These are phyloP conservation scores for Clarireedia homoeocarpa DNA, from an alignment of 2,329 filamentous ascomycete genomes.

Conservation along the genomic window DNA sequence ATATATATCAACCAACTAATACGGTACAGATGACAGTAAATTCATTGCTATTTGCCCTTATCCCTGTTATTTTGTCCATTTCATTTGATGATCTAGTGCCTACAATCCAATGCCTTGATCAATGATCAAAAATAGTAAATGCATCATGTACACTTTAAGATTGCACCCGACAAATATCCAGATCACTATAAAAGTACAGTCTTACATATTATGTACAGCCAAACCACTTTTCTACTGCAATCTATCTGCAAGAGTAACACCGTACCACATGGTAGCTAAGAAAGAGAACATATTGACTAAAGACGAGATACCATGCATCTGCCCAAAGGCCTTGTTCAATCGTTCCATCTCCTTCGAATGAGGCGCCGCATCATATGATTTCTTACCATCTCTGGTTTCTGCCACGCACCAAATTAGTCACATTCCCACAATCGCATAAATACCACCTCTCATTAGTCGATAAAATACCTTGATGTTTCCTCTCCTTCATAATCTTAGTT, in stretches of 20 bases:
- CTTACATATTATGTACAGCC: too few relatives aligned
- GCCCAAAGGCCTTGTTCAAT: conserved; percentile 71
- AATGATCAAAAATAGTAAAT: not conserved
- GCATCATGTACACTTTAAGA: not conserved
- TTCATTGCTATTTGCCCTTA: not conserved
- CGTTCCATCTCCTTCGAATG: conserved; percentile 78
- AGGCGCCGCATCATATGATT: conserved; percentile 68
- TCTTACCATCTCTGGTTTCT: conserved; percentile 86
- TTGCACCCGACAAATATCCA: too few relatives aligned
- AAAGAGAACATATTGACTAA: conserved; percentile 69
- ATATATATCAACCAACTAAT: too few relatives aligned
- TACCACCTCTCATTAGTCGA: not conserved
- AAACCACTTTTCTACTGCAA: conserved; percentile 15
- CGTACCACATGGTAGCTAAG: conserved; percentile 67
- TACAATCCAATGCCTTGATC: too few relatives aligned
- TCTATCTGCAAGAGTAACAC: conserved; percentile 50
- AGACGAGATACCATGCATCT: conserved; percentile 74
- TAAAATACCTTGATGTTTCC: conserved; percentile 69
- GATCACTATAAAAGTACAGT: too few relatives aligned
- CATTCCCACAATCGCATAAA: not conserved
- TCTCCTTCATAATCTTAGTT: conserved; percentile 62
- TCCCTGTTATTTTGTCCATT: not conserved
- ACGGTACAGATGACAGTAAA: not conserved
- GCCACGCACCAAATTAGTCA: not conserved
- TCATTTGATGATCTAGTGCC: too few relatives aligned